Evolutionary conservation across 2,329 filamentous ascomycete species (phyloP), one percentile per base, ranked within the genome.

Genomic region (Ceratocystis papillata): DNA sequence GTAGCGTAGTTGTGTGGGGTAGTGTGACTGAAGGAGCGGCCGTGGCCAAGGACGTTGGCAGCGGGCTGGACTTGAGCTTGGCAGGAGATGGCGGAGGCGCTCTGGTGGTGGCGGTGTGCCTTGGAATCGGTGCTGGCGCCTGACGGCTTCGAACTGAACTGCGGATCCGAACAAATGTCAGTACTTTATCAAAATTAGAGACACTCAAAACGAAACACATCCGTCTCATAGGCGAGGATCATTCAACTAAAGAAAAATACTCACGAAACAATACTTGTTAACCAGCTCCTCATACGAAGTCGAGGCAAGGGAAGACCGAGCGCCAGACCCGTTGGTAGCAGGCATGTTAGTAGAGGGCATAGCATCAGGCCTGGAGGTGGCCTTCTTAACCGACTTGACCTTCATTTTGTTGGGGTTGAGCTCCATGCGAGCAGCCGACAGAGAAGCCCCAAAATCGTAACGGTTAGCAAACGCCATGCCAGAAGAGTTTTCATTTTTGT

Each of bases 251-350:
- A 59, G 12, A 8, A 37, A 46, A 44, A 37, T 67, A 96, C 93
- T 86, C 93, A 96, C 93, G 85, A 97, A 99, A 83, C 94, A 99
- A 82, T 96, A 99, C 80, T 96, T 96, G 80, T 96, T 92, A 76
- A 99, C 88, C 70, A 99, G 83, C 78, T 99, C 94, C 77, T 95
- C 90, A 76, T 99, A 97, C 68, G 93, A 92, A 68, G 90, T 86
- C 70, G 91, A 95, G 68, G 92, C 84, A 70, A 96, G 87, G 72
- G 77, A 77, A 62, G 77, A 71, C 69, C 77, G 75, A 79, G 80
- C 74, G 73, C 82, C 79, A 28, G 59, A 22, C 44, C 62, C 41
- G 20, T 28, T 25, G 48, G 33, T 55, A 46, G 67, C 10, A 46
- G 68, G 63, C 6, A 64, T 48, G 8, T 64, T 65, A 22, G 68